A percentile compares a stretch with the other conserved stretches of the same genome.
Evolutionary conservation across 2,329 filamentous ascomycete species (phyloP).

Genomic region (Hypoxylon sp.): DNA sequence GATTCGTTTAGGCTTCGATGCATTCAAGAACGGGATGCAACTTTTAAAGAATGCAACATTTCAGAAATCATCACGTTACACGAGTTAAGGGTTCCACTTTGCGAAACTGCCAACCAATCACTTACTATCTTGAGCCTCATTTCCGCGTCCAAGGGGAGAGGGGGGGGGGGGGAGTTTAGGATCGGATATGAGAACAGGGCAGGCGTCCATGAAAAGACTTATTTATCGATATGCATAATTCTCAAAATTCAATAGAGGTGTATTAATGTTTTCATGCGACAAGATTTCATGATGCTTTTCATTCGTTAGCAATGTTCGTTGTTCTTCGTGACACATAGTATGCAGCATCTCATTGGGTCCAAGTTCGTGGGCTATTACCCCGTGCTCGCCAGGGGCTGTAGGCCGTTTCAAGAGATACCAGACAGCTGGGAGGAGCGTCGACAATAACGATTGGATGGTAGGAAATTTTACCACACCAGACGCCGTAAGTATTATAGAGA

Average conservation of each 20-base stretch:
- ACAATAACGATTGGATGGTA: constrained; percentile 18
- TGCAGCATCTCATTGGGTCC: constrained; percentile 30
- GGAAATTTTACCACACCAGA: constrained; percentile 22
- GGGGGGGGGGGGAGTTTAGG: constrained; percentile 27
- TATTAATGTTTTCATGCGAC: constrained; percentile 22
- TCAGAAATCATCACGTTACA: constrained; percentile 27
- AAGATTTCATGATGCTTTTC: constrained; percentile 7
- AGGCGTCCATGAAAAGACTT: constrained; percentile 19
- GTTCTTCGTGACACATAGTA: constrained; percentile 8
- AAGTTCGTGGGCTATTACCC: constrained; percentile 22
- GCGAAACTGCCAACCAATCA: constrained; percentile 20
- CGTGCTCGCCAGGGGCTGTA: constrained; percentile 26
- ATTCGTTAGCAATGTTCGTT: constrained; percentile 5
- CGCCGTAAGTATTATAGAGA: constrained; percentile 28
- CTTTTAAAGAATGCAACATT: constrained; percentile 25
- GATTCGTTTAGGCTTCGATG: neutral
- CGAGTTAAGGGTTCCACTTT: constrained; percentile 18
- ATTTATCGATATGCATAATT: constrained; percentile 15
- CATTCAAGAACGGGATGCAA: neutral
- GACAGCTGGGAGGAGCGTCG: constrained; percentile 6
- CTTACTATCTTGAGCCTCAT: constrained; percentile 42
- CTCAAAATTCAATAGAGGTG: neutral
- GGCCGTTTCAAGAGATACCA: constrained; percentile 33
- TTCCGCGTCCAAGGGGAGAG: constrained; percentile 34
- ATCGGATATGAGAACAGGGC: constrained; percentile 37